Evolutionary conservation across 2,329 filamentous ascomycete genomes (phyloP).

Genomic region (Fusarium secorum): DNA sequence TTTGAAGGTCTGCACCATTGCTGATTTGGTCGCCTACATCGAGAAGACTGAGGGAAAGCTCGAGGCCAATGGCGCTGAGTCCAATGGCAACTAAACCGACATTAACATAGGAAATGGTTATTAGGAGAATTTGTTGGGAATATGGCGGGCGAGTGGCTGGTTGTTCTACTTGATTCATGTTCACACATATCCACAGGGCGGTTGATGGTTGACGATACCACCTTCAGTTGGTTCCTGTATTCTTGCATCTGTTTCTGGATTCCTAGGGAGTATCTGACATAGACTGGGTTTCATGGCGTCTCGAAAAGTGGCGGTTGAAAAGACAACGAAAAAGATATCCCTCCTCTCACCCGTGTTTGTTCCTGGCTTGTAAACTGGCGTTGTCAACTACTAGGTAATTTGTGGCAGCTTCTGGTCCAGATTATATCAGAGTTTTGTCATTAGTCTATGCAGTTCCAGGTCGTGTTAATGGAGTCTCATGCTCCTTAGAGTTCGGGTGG

Average conservation of each 20-base stretch:
- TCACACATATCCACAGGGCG: slow-evolving; percentile 2
- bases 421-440: not conserved
- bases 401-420: not conserved
- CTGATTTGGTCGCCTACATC: slow-evolving; percentile 82
- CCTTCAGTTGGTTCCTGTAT: slow-evolving; percentile 15
- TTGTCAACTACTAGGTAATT: not conserved
- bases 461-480: not conserved
- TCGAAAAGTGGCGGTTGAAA: slow-evolving; percentile 31
- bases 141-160: not conserved
- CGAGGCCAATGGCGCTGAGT: slow-evolving; percentile 47
- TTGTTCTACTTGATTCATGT: slow-evolving; percentile 3
- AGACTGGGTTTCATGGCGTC: slow-evolving; percentile 35
- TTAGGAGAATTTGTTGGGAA: not conserved
- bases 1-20: slow-evolving; percentile 93
- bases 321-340: slow-evolving; percentile 23
- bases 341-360: not conserved
- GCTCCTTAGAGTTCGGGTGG: not conserved
- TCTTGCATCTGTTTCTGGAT: slow-evolving; percentile 34
- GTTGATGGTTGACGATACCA: slow-evolving; percentile 13
- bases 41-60: slow-evolving; percentile 76
- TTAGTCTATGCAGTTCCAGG: not conserved
- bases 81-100: slow-evolving; percentile 31
- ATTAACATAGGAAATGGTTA: not conserved
- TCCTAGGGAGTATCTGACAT: slow-evolving; percentile 31
- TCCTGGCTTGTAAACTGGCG: not conserved